Evolutionary conservation across 1,284 basidiomycete species (phyloP), one percentile per base, ranked within the genome.

Genomic region (Bondarzewia mesenterica): DNA sequence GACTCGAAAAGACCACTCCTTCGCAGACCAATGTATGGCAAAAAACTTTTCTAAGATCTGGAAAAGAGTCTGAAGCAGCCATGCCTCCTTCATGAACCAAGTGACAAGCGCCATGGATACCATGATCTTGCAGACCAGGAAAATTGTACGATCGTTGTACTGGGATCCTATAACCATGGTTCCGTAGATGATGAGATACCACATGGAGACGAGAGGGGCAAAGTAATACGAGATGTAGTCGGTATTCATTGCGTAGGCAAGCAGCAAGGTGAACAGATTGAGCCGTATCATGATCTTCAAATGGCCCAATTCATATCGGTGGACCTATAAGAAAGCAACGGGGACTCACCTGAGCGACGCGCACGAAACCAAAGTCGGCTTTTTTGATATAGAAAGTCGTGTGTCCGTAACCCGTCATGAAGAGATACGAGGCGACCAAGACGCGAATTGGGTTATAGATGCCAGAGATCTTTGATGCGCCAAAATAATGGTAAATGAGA

Each of bases 201-300:
- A 89, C 72, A 78, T 74, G 16, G 85, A 84, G 21, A 90, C 87
- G 55, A 92, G 71, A 7, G 88, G 88, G 3, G 89, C 77, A 61
- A 93, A 92, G 66, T 93, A 92, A 65, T 93, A 92, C 48, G 81
- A 89, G 53, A 90, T 78, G 64, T 93, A 95, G 66, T 91, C 77
- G 51, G 89, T 92, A 69, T 93, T 82, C 90, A 94, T 93, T 45
- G 81, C 78, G 68, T 93, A 94, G 6, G 86, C 85, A 38, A 94
- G 73, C 14, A 84, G 69, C 44, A 93, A 68, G 1, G 91, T 91
- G 42, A 93, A 73, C 38, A 93, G 66, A 65, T 94, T 94, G 50
- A 93, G 69, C 7, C 92, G 81, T 49, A 93, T 74, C 56, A 94
- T 66, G 43, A 89, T 82, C 78, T 89, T 65, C 7, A 41, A 47